Conservation (phyloP, 257 asterid species). For the Solanum lycopersicoides region DNA sequence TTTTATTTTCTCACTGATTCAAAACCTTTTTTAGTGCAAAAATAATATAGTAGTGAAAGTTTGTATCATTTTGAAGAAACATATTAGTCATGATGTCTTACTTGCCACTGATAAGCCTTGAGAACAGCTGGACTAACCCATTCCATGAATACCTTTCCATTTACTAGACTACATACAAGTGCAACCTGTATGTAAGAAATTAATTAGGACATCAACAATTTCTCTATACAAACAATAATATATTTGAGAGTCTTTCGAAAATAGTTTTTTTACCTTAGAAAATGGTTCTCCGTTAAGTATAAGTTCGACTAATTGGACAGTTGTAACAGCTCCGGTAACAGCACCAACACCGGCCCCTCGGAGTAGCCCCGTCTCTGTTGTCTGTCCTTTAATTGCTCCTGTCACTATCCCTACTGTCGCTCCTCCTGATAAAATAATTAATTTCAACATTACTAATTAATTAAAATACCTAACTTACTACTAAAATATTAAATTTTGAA, state of each 20-base stretch:
- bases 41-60: not conserved
- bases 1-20: not conserved
- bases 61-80: not conserved
- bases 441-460: not conserved
- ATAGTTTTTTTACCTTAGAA: slow-evolving; percentile 48
- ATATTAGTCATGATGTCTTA: slow-evolving; percentile 2
- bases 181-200: slow-evolving; percentile 67
- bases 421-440: slow-evolving; percentile 47
- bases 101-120: slow-evolving; percentile 96
- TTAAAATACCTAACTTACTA: not conserved
- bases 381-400: slow-evolving; percentile 89
- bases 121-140: slow-evolving; percentile 98
- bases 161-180: slow-evolving; percentile 62
- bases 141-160: slow-evolving; percentile 93
- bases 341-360: slow-evolving; percentile 92
- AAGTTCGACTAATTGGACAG: slow-evolving; percentile 73
- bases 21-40: not conserved
- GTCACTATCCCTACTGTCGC: slow-evolving; percentile 61
- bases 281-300: slow-evolving; percentile 67
- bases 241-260: no score
- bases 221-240: not conserved
- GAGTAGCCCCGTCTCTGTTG: slow-evolving; percentile 78
- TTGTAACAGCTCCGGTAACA: slow-evolving; percentile 78
- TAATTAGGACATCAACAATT: not conserved
- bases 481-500: not conserved